Percentiles rank a stretch among this genome's conserved stretches.
These are phyloP conservation scores for Candida coquimbonensis DNA, from an alignment of 805 yeast genomes.

Conservation along the genomic window DNA sequence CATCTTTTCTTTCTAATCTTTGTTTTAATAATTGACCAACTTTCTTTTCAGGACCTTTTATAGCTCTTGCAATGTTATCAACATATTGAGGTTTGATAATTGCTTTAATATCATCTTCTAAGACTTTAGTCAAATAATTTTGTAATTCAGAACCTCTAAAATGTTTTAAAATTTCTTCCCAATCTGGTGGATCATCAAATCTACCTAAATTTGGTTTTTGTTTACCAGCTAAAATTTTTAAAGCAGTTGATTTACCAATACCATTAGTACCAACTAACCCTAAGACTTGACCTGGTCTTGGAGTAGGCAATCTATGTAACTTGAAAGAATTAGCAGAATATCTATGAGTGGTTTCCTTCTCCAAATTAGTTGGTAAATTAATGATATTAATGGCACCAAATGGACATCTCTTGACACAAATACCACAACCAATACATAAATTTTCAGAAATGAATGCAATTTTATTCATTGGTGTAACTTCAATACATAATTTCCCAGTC, in stretches of 20 bases:
- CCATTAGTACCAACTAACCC: conserved; percentile 99
- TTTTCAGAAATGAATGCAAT: conserved; percentile 93
- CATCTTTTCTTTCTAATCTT: conserved; percentile 62
- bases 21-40: conserved; percentile 80
- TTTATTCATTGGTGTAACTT: conserved; percentile 83
- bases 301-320: conserved; percentile 93
- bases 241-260: conserved; percentile 97
- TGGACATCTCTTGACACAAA: conserved; percentile 97
- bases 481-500: conserved; percentile 96
- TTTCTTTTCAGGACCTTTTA: conserved; percentile 79
- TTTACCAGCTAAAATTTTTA: conserved; percentile 94
- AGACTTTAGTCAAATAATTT: conserved; percentile 87
- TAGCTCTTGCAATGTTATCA: conserved; percentile 94
- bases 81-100: conserved; percentile 98
- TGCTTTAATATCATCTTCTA: conserved; percentile 94
- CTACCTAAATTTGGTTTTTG: conserved; percentile 95
- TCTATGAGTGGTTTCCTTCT: conserved; percentile 88
- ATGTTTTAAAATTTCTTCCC: conserved; percentile 87
- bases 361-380: conserved; percentile 93
- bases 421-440: conserved; percentile 98
- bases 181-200: conserved; percentile 93
- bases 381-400: conserved; percentile 95
- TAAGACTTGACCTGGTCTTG: conserved; percentile 97
- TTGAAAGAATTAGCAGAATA: conserved; percentile 97
- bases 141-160: conserved; percentile 98